A percentile compares a stretch with the other conserved stretches of the same genome.
phyloP scores from a whole-genome alignment of 2,329 filamentous ascomycete genomes.

The Beauveria varroae region DNA sequence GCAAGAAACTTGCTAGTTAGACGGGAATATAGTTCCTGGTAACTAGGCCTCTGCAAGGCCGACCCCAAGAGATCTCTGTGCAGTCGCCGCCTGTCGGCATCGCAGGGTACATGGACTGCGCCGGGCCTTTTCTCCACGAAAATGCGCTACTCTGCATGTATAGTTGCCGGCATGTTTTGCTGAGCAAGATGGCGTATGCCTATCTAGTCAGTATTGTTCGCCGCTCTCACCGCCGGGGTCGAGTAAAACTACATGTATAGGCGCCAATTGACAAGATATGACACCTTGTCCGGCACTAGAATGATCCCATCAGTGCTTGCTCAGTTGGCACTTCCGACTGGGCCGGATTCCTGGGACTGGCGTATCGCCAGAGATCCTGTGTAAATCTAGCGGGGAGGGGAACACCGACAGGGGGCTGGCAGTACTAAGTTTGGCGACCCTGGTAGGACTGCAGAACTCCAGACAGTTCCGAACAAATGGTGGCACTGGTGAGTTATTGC shows the following conservation, averaged over 20 bases:
- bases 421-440: background rate
- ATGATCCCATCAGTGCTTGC: background rate
- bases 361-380: slow-evolving; percentile 12
- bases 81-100: slow-evolving; percentile 4
- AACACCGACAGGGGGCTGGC: background rate
- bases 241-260: background rate
- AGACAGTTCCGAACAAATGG: background rate
- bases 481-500: background rate
- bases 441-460: background rate
- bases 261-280: background rate
- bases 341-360: slow-evolving; percentile 11
- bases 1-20: slow-evolving; percentile 11
- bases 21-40: slow-evolving; percentile 4
- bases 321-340: slow-evolving; percentile 7
- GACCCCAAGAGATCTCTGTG: slow-evolving; percentile 11
- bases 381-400: slow-evolving; percentile 8
- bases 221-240: background rate
- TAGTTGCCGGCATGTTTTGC: background rate
- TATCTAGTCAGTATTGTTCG: background rate
- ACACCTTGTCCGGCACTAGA: background rate
- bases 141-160: slow-evolving; percentile 4
- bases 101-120: slow-evolving; percentile 4
- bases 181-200: background rate
- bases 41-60: background rate
- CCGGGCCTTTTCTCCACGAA: slow-evolving; percentile 4